Evolutionary conservation across 2,329 filamentous ascomycete species (phyloP).

Genomic region (Colletotrichum falcatum): DNA sequence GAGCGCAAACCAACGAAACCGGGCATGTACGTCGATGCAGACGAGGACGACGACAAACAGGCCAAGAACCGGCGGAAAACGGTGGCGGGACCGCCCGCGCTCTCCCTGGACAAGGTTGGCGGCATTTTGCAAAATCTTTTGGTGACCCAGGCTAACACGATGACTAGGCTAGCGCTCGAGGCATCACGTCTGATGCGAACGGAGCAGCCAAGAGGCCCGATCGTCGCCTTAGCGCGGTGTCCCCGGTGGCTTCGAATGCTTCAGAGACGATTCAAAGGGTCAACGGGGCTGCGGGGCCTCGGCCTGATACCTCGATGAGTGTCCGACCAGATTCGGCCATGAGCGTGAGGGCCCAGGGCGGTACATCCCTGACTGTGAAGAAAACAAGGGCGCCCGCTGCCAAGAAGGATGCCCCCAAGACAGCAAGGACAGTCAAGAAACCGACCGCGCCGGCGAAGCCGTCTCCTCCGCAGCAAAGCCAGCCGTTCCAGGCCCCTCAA

Average conservation of each 20-base stretch:
- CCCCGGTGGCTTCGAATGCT: slow-evolving; percentile 48
- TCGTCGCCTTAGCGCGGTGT: slow-evolving; percentile 64
- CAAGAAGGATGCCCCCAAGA: slow-evolving; percentile 56
- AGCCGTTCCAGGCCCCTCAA: slow-evolving; percentile 20
- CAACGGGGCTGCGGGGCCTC: slow-evolving; percentile 19
- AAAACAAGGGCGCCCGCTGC: slow-evolving; percentile 67
- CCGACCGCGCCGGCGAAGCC: slow-evolving; percentile 39
- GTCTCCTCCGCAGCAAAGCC: slow-evolving; percentile 11
- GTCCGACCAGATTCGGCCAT: slow-evolving; percentile 53
- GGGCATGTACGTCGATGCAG: slow-evolving; percentile 65
- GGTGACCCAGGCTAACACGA: slow-evolving; percentile 36
- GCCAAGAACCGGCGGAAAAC: slow-evolving; percentile 69
- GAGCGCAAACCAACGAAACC: slow-evolving; percentile 73
- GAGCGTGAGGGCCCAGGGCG: slow-evolving; percentile 53
- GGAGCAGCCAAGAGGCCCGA: slow-evolving; percentile 50
- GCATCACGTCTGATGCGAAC: slow-evolving; percentile 45
- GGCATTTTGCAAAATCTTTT: not conserved
- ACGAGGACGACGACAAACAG: slow-evolving; percentile 55
- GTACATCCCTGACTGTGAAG: slow-evolving; percentile 62
- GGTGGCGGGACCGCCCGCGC: slow-evolving; percentile 63
- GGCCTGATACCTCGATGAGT: slow-evolving; percentile 57
- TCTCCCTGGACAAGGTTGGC: slow-evolving; percentile 58
- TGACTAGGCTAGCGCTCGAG: slow-evolving; percentile 50
- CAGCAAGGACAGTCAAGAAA: slow-evolving; percentile 54
- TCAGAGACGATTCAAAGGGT: slow-evolving; percentile 4